Conservation (phyloP, 805 yeast species). For the Tetrapisispora phaffii region DNA sequence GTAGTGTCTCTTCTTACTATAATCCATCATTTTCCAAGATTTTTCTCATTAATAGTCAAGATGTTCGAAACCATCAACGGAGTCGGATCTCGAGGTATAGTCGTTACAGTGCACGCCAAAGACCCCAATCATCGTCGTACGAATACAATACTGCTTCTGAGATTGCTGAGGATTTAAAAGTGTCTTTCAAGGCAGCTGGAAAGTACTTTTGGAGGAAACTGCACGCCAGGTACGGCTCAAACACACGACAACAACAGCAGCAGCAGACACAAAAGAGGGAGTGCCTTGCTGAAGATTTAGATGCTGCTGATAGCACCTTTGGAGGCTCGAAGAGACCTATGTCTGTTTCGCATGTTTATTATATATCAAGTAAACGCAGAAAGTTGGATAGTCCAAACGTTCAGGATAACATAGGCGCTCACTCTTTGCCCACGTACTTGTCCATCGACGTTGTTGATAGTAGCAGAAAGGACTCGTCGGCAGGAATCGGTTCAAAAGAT, state of each 20-base stretch:
- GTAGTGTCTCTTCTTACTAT: neutral
- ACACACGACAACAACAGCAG: neutral
- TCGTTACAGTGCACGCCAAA: too few relatives aligned
- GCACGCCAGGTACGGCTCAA: neutral
- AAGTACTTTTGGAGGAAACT: constrained; percentile 9
- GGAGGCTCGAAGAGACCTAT: constrained; percentile 1
- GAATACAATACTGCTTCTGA: neutral
- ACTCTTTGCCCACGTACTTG: neutral
- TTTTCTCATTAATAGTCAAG: constrained; percentile 1
- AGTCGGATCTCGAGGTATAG: neutral
- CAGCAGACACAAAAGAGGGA: too few relatives aligned
- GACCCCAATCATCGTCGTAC: neutral
- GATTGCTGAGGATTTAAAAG: constrained; percentile 4
- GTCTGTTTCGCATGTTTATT: neutral
- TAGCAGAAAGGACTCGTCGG: neutral
- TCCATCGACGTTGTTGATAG: neutral
- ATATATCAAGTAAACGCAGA: neutral
- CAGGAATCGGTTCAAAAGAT: constrained; percentile 12
- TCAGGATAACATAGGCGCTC: neutral
- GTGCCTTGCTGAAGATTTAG: too few relatives aligned
- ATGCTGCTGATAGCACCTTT: too few relatives aligned
- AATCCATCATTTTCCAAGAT: neutral
- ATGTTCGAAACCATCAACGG: neutral
- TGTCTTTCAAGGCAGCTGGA: constrained; percentile 8
- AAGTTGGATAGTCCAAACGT: neutral